Evolutionary conservation across 805 yeast species (phyloP), one percentile per base, ranked within the genome.

Genomic region (Spathaspora arborariae): DNA sequence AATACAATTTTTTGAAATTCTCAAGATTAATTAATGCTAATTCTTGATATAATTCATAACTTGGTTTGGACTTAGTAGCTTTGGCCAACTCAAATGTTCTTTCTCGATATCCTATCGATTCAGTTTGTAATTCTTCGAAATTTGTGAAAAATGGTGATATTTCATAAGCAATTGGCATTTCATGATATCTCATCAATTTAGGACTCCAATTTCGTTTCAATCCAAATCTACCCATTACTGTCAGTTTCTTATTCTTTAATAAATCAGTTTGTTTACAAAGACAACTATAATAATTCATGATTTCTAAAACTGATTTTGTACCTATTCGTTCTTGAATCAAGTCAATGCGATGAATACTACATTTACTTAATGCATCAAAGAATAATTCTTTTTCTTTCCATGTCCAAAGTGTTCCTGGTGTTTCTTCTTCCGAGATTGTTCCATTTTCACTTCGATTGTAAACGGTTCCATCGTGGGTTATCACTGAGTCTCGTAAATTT

Each of bases 111-210:
- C 54, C 48, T 9, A 69, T 50, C 38, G 51, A 35, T 10, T 51
- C 51, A 42, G 70, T 60, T 41, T 72, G 72, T 1, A 52, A 52
- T 26, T 77, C 76, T 52, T 82, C 87, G 50, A 75, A 56, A 5
- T 60, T 56, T 1, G 76, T 54, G 46, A 67, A 74, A 16, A 57
- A 58, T 6, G 67, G 68, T 49, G 76, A 74, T 66, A 81, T 67
- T 53, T 82, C 87, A 48, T 67, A 60, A 1, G 82, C 78, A 2
- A 68, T 66, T 1, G 86, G 85, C 8, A 81, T 60, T 10, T 77
- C 76, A 22, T 63, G 60, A 54, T 77, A 75, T 11, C 60, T 53
- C 2, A 70, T 46, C 24, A 75, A 54, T 16, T 53, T 44, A 19
- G 51, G 48, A 4, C 45, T 33, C 24, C 27, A 18, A 19, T 48